These are phyloP conservation scores for Citeromyces siamensis DNA, from an alignment of 1,139 yeast species.

Conservation along the genomic window DNA sequence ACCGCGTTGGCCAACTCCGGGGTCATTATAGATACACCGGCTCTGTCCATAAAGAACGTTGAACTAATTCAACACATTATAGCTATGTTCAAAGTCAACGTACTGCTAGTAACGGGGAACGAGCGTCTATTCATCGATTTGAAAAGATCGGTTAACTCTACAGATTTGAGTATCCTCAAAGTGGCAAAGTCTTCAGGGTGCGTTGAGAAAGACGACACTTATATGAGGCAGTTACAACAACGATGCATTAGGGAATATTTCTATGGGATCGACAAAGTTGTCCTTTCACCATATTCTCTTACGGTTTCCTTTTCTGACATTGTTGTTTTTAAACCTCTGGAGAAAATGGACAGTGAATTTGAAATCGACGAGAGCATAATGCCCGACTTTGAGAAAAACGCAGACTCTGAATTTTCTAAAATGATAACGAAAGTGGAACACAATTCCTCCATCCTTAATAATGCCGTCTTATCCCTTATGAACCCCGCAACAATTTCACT, in stretches of 20 bases:
- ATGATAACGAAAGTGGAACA: constrained; percentile 13
- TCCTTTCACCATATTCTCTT: constrained; percentile 67
- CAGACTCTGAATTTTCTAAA: constrained; percentile 7
- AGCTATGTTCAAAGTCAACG: constrained; percentile 46
- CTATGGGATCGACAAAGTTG: constrained; percentile 59
- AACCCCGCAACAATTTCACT: constrained; percentile 11
- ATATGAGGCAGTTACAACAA: constrained; percentile 60
- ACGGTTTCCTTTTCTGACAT: constrained; percentile 39
- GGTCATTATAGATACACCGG: constrained; percentile 72
- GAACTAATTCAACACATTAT: constrained; percentile 45
- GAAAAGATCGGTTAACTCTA: constrained; percentile 33
- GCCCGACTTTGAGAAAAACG: constrained; percentile 3
- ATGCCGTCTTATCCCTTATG: constrained; percentile 15
- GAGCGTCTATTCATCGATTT: constrained; percentile 58
- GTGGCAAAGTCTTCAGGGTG: constrained; percentile 64
- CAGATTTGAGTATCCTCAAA: constrained; percentile 37
- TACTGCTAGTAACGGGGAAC: constrained; percentile 46
- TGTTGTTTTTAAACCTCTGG: constrained; percentile 34
- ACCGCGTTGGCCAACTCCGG: constrained; percentile 41
- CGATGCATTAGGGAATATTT: constrained; percentile 76
- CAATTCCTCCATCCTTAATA: constrained; percentile 12
- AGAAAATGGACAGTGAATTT: constrained; percentile 10
- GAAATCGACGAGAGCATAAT: constrained; percentile 7
- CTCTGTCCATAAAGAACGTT: constrained; percentile 35
- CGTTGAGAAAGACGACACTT: constrained; percentile 64